Percentiles rank a stretch among this genome's conserved stretches.
Evolutionary conservation across 2,329 filamentous ascomycete genomes (phyloP).

Genomic region (Colletotrichum phormii): DNA sequence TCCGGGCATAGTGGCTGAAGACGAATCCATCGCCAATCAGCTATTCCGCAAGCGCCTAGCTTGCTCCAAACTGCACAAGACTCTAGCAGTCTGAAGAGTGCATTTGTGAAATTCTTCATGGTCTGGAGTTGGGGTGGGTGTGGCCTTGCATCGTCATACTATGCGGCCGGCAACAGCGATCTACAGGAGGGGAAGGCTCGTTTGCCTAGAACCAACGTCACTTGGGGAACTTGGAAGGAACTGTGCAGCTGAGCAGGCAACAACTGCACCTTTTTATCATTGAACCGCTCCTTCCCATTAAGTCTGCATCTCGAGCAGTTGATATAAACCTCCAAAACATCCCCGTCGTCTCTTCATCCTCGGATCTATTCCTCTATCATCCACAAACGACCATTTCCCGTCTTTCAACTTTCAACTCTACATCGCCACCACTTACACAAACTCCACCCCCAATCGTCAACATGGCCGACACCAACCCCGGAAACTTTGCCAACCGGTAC

Average conservation of each 20-base stretch:
- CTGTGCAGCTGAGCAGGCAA: background rate
- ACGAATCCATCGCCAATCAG: background rate
- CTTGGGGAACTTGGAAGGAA: slow-evolving; percentile 7
- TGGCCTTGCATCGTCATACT: slow-evolving; percentile 13
- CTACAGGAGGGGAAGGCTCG: slow-evolving; percentile 11
- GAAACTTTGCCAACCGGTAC: slow-evolving; percentile 43
- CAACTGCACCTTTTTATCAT: background rate
- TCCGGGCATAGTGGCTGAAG: background rate
- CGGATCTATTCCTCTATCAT: background rate
- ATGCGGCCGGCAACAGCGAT: slow-evolving; percentile 10
- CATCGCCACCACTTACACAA: background rate
- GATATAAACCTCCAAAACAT: background rate
- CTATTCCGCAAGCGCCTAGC: background rate
- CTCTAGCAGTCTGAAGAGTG: too few species aligned
- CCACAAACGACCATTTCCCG: background rate
- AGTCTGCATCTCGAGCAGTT: background rate
- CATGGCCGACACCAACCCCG: slow-evolving; percentile 38
- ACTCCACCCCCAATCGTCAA: background rate
- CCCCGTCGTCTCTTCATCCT: background rate
- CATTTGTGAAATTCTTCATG: background rate
- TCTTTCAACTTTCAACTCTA: background rate
- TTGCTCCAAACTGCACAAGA: background rate
- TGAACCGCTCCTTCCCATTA: background rate
- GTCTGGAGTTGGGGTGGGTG: background rate
- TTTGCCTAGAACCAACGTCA: slow-evolving; percentile 22